Percentiles rank a stretch among this genome's conserved stretches.
Conservation (phyloP, 129 eudicot genomes). For the Lactuca sativa region DNA sequence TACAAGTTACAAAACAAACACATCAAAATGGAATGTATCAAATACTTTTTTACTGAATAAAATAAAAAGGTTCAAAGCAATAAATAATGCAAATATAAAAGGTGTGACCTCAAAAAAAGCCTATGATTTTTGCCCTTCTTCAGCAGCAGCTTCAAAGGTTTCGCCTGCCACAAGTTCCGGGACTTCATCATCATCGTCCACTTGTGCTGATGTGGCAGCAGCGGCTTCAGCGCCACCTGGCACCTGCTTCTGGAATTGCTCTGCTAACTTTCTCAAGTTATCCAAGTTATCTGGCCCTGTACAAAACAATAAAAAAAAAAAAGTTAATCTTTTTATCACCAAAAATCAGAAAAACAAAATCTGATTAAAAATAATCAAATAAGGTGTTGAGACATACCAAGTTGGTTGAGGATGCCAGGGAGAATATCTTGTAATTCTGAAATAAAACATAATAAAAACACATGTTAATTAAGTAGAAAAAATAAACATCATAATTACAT, state of each 20-base stretch:
- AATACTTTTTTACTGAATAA: too few species aligned
- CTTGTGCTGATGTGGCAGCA: slow-evolving; percentile 23
- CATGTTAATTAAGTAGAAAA: too few species aligned
- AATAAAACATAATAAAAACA: too few species aligned
- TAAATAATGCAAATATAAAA: not conserved
- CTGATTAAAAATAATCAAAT: not conserved
- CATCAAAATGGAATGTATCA: slow-evolving; percentile 20
- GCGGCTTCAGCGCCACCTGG: slow-evolving; percentile 42
- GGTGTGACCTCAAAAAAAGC: slow-evolving; percentile 4
- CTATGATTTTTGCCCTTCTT: slow-evolving; percentile 31
- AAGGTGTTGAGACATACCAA: not conserved
- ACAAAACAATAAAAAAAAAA: not conserved
- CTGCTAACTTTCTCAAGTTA: slow-evolving; percentile 55
- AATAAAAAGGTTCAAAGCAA: not conserved
- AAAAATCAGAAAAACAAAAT: too few species aligned
- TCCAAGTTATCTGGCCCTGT: slow-evolving; percentile 16
- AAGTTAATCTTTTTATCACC: not conserved
- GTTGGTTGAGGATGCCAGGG: not conserved
- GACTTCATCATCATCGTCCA: slow-evolving; percentile 62
- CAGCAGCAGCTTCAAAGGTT: slow-evolving; percentile 72
- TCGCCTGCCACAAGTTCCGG: slow-evolving; percentile 71
- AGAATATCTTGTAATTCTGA: not conserved
- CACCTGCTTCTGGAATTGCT: slow-evolving; percentile 60
- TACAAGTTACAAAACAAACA: slow-evolving; percentile 21
- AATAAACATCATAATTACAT: too few species aligned